phyloP scores from a whole-genome alignment of 2,329 filamentous ascomycete genomes.

The Aspergillus ochraceoroseus region DNA sequence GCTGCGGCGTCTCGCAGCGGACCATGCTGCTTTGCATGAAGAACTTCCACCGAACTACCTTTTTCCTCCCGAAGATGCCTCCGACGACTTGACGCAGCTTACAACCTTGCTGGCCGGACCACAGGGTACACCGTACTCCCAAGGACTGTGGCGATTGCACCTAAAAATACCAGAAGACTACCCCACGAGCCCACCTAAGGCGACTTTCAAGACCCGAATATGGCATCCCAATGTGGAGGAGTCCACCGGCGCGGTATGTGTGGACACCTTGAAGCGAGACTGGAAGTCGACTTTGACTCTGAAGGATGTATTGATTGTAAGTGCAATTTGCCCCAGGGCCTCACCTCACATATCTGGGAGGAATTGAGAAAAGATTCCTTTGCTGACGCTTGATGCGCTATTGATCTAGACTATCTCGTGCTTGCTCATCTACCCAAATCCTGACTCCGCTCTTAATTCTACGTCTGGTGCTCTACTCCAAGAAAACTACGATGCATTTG shows the following conservation, averaged over 20 bases:
- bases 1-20: slow-evolving; percentile 55
- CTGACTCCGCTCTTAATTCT: slow-evolving; percentile 59
- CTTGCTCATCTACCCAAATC: slow-evolving; percentile 60
- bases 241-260: slow-evolving; percentile 57
- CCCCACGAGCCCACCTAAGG: slow-evolving; percentile 48
- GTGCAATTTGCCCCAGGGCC: too few species aligned
- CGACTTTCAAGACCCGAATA: slow-evolving; percentile 56
- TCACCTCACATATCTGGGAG: too few species aligned
- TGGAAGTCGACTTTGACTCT: slow-evolving; percentile 57
- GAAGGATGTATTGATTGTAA: slow-evolving; percentile 52
- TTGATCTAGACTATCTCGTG: slow-evolving; percentile 56
- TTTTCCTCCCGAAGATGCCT: slow-evolving; percentile 44
- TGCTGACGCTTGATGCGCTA: too few species aligned
- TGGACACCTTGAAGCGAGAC: slow-evolving; percentile 61
- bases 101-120: slow-evolving; percentile 57
- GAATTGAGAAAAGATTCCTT: too few species aligned
- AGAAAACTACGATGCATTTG: slow-evolving; percentile 56
- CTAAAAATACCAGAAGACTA: slow-evolving; percentile 58
- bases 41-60: slow-evolving; percentile 59
- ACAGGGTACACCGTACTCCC: slow-evolving; percentile 55
- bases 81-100: slow-evolving; percentile 55
- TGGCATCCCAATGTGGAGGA: slow-evolving; percentile 64
- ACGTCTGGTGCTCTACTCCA: slow-evolving; percentile 56
- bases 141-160: slow-evolving; percentile 57
- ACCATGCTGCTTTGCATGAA: slow-evolving; percentile 55